Conservation (phyloP, 352 stramenopile species). For the Pythium myriotylum region DNA sequence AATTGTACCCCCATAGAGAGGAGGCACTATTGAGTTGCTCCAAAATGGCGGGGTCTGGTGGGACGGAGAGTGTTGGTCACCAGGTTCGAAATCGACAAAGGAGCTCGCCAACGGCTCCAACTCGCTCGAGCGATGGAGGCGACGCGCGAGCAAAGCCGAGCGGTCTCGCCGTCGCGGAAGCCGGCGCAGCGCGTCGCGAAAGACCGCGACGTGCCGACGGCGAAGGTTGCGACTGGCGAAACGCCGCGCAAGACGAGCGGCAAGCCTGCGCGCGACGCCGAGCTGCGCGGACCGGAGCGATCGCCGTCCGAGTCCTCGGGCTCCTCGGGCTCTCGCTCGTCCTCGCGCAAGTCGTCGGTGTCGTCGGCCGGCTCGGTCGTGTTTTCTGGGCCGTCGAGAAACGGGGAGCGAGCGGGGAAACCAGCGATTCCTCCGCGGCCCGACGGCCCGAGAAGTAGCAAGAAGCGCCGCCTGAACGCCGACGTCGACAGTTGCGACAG, state of each 20-base stretch:
- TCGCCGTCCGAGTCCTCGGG: slow-evolving; percentile 5
- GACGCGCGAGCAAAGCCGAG: neutral
- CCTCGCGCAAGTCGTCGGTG: neutral
- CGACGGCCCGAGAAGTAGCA: neutral
- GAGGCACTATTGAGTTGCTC: slow-evolving; percentile 1
- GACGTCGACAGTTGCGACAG: neutral
- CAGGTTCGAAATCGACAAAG: neutral
- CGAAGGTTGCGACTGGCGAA: no score
- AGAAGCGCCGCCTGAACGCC: slow-evolving; percentile 6
- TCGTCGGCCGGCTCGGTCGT: slow-evolving; percentile 1
- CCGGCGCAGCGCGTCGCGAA: no score
- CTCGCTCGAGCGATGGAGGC: neutral
- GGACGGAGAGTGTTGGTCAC: neutral
- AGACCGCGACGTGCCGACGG: no score
- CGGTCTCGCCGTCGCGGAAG: no score
- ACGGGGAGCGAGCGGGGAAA: neutral
- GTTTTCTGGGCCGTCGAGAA: neutral
- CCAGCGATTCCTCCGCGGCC: neutral
- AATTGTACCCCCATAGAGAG: neutral
- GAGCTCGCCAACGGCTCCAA: neutral
- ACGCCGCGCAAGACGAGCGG: no score
- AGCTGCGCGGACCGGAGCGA: neutral
- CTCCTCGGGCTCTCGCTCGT: neutral
- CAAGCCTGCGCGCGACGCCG: no score
- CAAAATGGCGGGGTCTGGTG: neutral